Conservation (phyloP, 2,329 filamentous ascomycete genomes). For the Penicillium occitanis region DNA sequence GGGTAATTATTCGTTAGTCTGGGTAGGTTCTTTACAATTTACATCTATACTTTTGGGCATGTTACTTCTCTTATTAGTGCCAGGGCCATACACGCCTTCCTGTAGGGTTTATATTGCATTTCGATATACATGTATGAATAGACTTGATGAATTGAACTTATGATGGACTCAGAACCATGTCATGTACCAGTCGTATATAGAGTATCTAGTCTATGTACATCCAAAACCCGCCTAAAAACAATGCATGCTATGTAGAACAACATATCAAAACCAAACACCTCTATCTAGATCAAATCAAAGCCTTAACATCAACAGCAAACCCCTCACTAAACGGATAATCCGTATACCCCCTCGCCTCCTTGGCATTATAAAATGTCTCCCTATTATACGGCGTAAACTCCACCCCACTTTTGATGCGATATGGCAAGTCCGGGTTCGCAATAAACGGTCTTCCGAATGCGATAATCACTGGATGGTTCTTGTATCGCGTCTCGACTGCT, state of each 20-base stretch:
- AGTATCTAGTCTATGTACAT: neutral
- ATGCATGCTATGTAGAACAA: neutral
- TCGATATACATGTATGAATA: slow-evolving; percentile 2
- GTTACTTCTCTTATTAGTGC: neutral
- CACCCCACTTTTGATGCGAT: slow-evolving; percentile 24
- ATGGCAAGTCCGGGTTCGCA: slow-evolving; percentile 30
- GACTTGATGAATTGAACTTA: neutral
- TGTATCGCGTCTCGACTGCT: slow-evolving; percentile 24
- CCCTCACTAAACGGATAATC: slow-evolving; percentile 40
- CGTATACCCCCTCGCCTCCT: slow-evolving; percentile 23
- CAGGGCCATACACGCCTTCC: too few species aligned
- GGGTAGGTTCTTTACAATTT: neutral
- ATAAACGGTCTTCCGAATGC: slow-evolving; percentile 37
- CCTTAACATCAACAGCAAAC: slow-evolving; percentile 15
- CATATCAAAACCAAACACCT: neutral
- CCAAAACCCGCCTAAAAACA: neutral
- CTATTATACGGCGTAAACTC: slow-evolving; percentile 25
- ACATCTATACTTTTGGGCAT: neutral
- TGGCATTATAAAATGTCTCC: slow-evolving; percentile 24
- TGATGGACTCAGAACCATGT: neutral
- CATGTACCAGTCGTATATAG: neutral
- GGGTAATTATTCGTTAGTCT: neutral
- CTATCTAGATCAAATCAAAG: neutral
- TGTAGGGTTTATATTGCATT: neutral
- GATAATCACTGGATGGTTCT: slow-evolving; percentile 23